Conservation (phyloP, 768 basidiomycete genomes). For the Mycena filopes region DNA sequence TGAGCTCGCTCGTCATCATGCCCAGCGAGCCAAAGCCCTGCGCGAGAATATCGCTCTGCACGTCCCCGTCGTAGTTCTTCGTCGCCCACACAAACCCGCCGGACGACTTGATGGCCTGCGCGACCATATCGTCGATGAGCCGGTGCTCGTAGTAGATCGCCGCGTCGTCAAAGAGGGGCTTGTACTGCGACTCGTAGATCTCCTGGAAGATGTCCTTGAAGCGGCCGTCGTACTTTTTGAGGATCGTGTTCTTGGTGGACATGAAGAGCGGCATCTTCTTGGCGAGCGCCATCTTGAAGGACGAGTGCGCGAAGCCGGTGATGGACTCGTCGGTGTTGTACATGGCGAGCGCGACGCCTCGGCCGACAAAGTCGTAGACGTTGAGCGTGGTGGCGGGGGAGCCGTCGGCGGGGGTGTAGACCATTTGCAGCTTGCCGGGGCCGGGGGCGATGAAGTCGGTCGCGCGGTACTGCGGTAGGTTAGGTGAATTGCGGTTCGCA, state of each 20-base stretch:
- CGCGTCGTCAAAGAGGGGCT: conserved; percentile 70
- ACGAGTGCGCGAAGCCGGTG: conserved; percentile 94
- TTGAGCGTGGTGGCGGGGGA: conserved; percentile 73
- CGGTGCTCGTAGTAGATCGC: conserved; percentile 96
- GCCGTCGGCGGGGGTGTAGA: conserved; percentile 87
- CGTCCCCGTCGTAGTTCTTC: conserved; percentile 88
- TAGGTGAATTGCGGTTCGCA: conserved; percentile 21
- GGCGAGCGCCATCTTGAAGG: conserved; percentile 93
- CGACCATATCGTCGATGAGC: conserved; percentile 98
- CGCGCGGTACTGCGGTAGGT: conserved; percentile 77
- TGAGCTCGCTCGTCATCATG: conserved; percentile 97
- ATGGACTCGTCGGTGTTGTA: conserved; percentile 99
- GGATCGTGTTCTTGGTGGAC: conserved; percentile 98
- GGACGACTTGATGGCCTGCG: conserved; percentile 95
- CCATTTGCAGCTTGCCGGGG: conserved; percentile 92
- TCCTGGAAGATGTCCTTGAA: conserved; percentile 99
- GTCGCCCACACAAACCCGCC: conserved; percentile 89
- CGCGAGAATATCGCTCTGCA: conserved; percentile 93
- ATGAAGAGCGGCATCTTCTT: conserved; percentile 92
- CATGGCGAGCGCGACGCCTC: conserved; percentile 96
- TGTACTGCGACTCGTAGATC: conserved; percentile 88
- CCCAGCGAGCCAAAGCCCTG: conserved; percentile 97
- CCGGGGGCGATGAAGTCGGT: conserved; percentile 94
- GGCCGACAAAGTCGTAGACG: conserved; percentile 94
- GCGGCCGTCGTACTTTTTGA: conserved; percentile 97